These are phyloP conservation scores for Neurospora tetraspora DNA, from an alignment of 495 filamentous ascomycete genomes.

Conservation along the genomic window DNA sequence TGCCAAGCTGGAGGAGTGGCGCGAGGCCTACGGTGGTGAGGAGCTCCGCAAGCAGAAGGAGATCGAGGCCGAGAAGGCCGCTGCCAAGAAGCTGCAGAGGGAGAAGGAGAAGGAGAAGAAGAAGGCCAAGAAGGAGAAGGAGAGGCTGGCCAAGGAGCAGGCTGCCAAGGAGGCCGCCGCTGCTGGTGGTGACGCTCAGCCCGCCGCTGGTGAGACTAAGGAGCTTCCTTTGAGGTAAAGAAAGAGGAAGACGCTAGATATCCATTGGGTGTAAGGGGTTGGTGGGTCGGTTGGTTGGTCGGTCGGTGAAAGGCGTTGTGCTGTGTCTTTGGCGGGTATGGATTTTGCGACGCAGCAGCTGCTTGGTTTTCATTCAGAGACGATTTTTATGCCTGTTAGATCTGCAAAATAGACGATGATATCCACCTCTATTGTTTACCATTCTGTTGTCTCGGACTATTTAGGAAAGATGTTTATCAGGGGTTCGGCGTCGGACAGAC, in stretches of 20 bases:
- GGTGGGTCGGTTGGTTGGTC: neutral
- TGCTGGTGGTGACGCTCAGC: slow-evolving; percentile 2
- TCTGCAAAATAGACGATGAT: neutral
- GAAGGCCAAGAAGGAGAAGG: slow-evolving; percentile 23
- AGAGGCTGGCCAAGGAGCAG: slow-evolving; percentile 18
- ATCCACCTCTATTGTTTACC: neutral
- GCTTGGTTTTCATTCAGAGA: neutral
- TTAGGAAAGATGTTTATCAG: neutral
- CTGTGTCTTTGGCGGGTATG: neutral
- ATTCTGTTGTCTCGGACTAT: neutral
- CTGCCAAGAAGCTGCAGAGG: slow-evolving; percentile 17
- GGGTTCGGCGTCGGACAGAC: neutral
- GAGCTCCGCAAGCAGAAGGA: slow-evolving; percentile 33
- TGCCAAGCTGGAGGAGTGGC: slow-evolving; percentile 71
- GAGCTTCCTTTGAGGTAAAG: neutral
- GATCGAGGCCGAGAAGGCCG: slow-evolving; percentile 16
- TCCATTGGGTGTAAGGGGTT: neutral
- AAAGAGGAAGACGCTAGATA: neutral
- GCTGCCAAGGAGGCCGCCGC: slow-evolving; percentile 13
- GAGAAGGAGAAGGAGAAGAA: slow-evolving; percentile 21
- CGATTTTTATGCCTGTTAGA: neutral
- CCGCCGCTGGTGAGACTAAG: neutral
- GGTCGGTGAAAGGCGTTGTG: neutral
- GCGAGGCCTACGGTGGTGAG: slow-evolving; percentile 67
- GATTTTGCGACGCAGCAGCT: neutral